phyloP scores from a whole-genome alignment of 2,329 filamentous ascomycete species.

The Penicillium sp. region DNA sequence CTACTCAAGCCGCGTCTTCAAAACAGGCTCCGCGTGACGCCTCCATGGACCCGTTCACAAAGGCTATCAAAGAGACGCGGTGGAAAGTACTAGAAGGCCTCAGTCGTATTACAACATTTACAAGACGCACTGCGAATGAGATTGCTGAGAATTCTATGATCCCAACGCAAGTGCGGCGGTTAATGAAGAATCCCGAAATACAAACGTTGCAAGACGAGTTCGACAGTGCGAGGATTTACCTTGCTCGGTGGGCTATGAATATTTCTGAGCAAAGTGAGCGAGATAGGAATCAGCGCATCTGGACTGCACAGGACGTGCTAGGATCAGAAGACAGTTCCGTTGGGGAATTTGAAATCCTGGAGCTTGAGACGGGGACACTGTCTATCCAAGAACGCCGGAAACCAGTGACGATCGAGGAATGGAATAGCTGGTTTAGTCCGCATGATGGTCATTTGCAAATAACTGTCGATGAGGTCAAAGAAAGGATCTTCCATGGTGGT shows the following conservation, averaged over 20 bases:
- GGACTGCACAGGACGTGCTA: constrained; percentile 87
- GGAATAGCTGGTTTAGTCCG: constrained; percentile 83
- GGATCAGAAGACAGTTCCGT: constrained; percentile 93
- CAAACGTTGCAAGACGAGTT: constrained; percentile 96
- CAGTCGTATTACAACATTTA: constrained; percentile 96
- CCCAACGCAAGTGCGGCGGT: constrained; percentile 77
- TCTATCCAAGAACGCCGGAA: constrained; percentile 73
- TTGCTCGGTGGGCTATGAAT: constrained; percentile 97
- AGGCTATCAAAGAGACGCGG: constrained; percentile 87
- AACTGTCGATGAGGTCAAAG: constrained; percentile 89
- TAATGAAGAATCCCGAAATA: constrained; percentile 89
- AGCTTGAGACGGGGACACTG: constrained; percentile 68
- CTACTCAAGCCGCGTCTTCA: constrained; percentile 31
- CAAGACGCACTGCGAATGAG: constrained; percentile 83
- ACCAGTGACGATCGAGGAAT: constrained; percentile 76
- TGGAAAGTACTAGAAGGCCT: constrained; percentile 98
- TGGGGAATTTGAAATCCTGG: constrained; percentile 91
- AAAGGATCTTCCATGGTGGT: constrained; percentile 94
- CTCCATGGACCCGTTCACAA: constrained; percentile 87
- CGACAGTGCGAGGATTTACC: constrained; percentile 88
- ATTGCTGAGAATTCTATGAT: constrained; percentile 86
- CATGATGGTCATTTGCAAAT: constrained; percentile 69
- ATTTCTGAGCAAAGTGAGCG: constrained; percentile 95
- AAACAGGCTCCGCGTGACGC: constrained; percentile 52
- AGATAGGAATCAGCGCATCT: constrained; percentile 80